A percentile compares a stretch with the other conserved stretches of the same genome.
Evolutionary conservation across 1,284 basidiomycete genomes (phyloP).

Genomic region (Cryptococcus sp.): DNA sequence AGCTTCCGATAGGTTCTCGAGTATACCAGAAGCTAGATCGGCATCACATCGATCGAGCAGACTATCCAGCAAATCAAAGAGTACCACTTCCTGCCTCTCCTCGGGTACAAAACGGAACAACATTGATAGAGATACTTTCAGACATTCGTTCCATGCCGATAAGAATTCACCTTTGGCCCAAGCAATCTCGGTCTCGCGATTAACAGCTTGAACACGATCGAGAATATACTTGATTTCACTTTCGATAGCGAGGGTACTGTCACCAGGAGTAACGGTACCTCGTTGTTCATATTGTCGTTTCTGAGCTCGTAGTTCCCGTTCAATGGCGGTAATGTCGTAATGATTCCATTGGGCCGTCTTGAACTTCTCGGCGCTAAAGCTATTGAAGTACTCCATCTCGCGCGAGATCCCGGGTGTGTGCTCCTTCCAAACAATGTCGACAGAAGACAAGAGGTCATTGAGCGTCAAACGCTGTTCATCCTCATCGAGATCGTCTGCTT

Average conservation of each 20-base stretch:
- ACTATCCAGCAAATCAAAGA: slow-evolving; percentile 80
- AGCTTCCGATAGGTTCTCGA: slow-evolving; percentile 74
- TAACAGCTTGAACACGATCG: slow-evolving; percentile 77
- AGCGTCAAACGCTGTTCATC: slow-evolving; percentile 68
- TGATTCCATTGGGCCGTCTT: slow-evolving; percentile 65
- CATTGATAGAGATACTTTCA: slow-evolving; percentile 77
- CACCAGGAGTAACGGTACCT: slow-evolving; percentile 60
- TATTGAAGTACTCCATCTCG: slow-evolving; percentile 61
- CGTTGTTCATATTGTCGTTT: slow-evolving; percentile 62
- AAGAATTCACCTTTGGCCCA: slow-evolving; percentile 67
- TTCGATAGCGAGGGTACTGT: slow-evolving; percentile 64
- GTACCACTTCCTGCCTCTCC: slow-evolving; percentile 73
- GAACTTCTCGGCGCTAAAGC: slow-evolving; percentile 71
- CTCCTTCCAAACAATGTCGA: slow-evolving; percentile 86
- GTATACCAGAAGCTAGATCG: slow-evolving; percentile 65
- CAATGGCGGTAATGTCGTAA: slow-evolving; percentile 67
- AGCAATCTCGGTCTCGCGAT: slow-evolving; percentile 73
- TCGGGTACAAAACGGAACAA: slow-evolving; percentile 75
- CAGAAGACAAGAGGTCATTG: slow-evolving; percentile 77
- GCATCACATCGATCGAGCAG: slow-evolving; percentile 52
- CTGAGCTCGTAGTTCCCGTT: slow-evolving; percentile 61
- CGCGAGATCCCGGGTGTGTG: slow-evolving; percentile 54
- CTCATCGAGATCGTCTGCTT: slow-evolving; percentile 52
- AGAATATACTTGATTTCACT: slow-evolving; percentile 70
- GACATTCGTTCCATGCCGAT: slow-evolving; percentile 73